Percentiles rank a stretch among this genome's conserved stretches.
phyloP scores from a whole-genome alignment of 305 asterid genomes.

The Fraxinus nigra region DNA sequence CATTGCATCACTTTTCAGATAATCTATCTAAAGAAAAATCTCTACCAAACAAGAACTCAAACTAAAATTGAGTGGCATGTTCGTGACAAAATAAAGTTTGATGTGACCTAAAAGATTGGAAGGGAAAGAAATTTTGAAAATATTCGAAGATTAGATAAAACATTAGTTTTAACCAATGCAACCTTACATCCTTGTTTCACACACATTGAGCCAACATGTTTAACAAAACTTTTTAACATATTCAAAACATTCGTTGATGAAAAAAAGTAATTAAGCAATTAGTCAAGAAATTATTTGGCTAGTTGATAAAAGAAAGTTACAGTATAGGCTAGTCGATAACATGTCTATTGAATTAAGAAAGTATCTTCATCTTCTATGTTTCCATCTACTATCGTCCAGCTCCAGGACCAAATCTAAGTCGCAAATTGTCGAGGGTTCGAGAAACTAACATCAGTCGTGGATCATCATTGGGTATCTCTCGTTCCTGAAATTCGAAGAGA shows the following conservation, averaged over 20 bases:
- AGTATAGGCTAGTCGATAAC: background rate
- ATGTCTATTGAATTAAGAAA: constrained; percentile 9
- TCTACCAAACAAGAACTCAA: background rate
- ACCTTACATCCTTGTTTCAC: background rate
- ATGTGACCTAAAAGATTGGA: background rate
- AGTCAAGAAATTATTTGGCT: constrained; percentile 18
- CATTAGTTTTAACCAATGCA: background rate
- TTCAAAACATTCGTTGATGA: background rate
- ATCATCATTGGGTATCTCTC: constrained; percentile 83
- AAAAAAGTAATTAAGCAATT: constrained; percentile 14
- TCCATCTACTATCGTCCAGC: constrained; percentile 35
- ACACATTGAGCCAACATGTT: background rate
- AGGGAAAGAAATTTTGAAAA: background rate
- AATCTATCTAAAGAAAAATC: background rate
- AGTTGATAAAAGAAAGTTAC: background rate
- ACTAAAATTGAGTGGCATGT: background rate
- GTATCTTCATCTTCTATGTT: background rate
- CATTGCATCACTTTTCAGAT: background rate
- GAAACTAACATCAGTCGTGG: constrained; percentile 62
- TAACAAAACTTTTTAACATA: background rate
- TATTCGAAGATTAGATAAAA: background rate
- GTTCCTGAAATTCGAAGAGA: constrained; percentile 45
- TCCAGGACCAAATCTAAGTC: constrained; percentile 40
- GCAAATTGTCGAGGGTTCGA: constrained; percentile 36
- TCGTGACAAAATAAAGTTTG: background rate